Evolutionary conservation across 1,284 basidiomycete species (phyloP), one percentile per base, ranked within the genome.

Genomic region (Trichosporon asahii): DNA sequence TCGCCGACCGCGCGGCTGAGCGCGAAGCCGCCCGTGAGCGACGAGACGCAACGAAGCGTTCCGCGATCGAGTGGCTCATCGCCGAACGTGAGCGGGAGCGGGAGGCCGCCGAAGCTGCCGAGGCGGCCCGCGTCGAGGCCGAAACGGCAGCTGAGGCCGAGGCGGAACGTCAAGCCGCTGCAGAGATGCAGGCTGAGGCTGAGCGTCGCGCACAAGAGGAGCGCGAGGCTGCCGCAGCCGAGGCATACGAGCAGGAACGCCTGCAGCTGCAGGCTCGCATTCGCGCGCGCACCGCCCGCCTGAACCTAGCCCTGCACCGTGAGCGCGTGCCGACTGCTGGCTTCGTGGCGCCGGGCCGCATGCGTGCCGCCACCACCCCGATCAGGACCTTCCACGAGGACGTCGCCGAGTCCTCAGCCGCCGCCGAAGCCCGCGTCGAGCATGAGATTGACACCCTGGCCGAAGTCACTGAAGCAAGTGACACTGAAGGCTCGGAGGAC

Each of bases 71-170:
- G 27, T 61, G 49, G 53, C 18, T 18, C 35, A 44, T 31, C 21
- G 35, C 64, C 25, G 53, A 65, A n/a, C 64, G 40, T 0, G 49
- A 44, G 23, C 68, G 68, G 0, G 64, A 60, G 37, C 49, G 40
- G 25, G 53, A 65, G 25, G 60, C n/a, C 23, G 53, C 53, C 0
- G 68, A 65, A 7, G 64, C 37, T 21, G 68, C 68, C 14, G 68
- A 68, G 25, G 63, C 55, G 21, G 67, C 67, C 1, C 67, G 67
- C 11, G 27, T 65, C n/a, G 49, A 40, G 25, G 21, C 21, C 23
- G 68, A 67, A 18, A 61, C 23, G 2, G 61, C 53, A 15, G 53
- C 55, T 27, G 63, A 40, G 7, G 55, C 63, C 21, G 40, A 61
- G 29, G 57, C 57, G 2, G 57, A 61, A 27, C 57, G 27, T 31